Conservation (phyloP, 2,329 filamentous ascomycete genomes). For the Tolypocladium paradoxum region DNA sequence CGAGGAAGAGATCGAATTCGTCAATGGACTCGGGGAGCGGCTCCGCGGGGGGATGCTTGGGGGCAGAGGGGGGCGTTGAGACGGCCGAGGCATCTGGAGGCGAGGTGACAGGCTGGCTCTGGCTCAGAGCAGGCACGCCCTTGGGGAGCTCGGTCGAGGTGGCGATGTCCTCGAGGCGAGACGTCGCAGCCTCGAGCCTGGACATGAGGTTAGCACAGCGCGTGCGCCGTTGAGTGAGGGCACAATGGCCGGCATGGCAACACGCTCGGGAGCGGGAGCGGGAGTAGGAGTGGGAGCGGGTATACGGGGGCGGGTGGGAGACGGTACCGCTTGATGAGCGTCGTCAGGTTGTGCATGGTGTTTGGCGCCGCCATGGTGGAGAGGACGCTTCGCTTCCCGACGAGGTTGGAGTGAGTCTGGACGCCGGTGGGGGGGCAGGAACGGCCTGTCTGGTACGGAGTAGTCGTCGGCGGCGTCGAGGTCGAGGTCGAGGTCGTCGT, state of each 20-base stretch:
- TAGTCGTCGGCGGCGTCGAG: background rate
- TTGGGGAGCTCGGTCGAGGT: conserved; percentile 56
- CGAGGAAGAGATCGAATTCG: conserved; percentile 76
- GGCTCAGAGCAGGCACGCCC: conserved; percentile 34
- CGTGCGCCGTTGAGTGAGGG: background rate
- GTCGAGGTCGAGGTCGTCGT: background rate
- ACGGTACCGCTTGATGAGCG: conserved; percentile 87
- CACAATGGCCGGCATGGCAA: background rate
- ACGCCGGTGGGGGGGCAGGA: no score
- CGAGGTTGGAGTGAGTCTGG: background rate
- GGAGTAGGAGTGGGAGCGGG: background rate
- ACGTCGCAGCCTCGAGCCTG: conserved; percentile 95
- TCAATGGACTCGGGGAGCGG: conserved; percentile 67
- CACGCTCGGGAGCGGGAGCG: background rate
- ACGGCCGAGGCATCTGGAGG: conserved; percentile 15
- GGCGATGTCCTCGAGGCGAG: conserved; percentile 91
- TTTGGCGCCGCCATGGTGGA: conserved; percentile 56
- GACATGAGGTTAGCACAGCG: conserved; percentile 33
- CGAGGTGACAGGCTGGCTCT: conserved; percentile 20
- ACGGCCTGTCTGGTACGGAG: background rate
- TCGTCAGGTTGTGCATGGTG: conserved; percentile 94
- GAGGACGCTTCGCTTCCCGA: background rate
- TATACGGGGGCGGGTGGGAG: background rate
- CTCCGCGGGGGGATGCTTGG: conserved; percentile 33
- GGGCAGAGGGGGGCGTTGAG: conserved; percentile 28